Evolutionary conservation across 495 filamentous ascomycete genomes (phyloP), one percentile per base, ranked within the genome.

Genomic region (Hypomontagnella monticulosa): DNA sequence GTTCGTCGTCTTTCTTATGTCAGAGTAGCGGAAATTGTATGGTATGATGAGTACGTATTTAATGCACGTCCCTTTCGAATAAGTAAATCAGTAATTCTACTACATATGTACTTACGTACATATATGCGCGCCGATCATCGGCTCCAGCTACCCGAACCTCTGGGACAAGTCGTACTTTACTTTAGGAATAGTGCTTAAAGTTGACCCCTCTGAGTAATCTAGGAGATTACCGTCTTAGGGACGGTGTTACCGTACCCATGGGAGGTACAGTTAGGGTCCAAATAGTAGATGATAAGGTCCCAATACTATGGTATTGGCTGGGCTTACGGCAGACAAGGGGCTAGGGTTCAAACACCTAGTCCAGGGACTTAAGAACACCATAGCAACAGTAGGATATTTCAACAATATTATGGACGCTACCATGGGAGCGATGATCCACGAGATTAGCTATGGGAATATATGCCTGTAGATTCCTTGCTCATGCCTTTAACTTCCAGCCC

Each of bases 1-100:
- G 58, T 55, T 55, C 42, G 41, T 41, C 48, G 34, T 48, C 5
- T 49, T 56, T 57, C 60, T 63, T 64, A 69, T 61, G 66, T 64
- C 66, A 69, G 66, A 69, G 61, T 56, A 63, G 66, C 66, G 66
- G 66, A 61, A 7, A 63, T 69, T 55, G 53, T 52, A 54, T 47
- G 3, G 47, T 53, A 32, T 53, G 16, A 7, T 36, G 12, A 36
- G 36, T 56, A 51, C 49, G 51, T 37, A 50, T 30, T 18, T 20
- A 32, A 15, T n/a, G 46, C 14, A 18, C 16, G 5, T 43, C 23
- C 10, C 34, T 34, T 36, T 30, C 18, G 12, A 7, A 53, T 19
- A 23, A 33, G 23, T 27, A 27, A 27, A 27, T 27, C 36, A 2
- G 20, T 19, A 53, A 40, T 27, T 38, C 32, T 54, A 40, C 15